Evolutionary conservation across 2,329 filamentous ascomycete genomes (phyloP).

Genomic region (Sporothrix humicola): DNA sequence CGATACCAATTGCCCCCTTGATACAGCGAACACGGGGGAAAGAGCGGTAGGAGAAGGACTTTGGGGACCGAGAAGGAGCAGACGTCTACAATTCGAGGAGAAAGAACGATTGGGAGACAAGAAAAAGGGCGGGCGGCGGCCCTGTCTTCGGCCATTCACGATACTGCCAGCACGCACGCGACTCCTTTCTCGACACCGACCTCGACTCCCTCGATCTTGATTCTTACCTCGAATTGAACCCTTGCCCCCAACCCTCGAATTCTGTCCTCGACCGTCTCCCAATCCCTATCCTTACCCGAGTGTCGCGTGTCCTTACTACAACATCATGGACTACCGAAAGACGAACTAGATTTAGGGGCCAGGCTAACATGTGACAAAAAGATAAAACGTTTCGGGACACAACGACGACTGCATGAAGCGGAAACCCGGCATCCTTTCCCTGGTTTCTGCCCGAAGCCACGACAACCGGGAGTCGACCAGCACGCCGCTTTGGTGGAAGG

Average conservation of each 20-base stretch:
- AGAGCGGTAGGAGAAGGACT: not conserved
- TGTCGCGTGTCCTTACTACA: not conserved
- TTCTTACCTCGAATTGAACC: not conserved
- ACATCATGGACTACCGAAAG: not conserved
- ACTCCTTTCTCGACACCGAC: not conserved
- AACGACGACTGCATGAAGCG: constrained; percentile 35
- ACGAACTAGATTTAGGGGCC: not conserved
- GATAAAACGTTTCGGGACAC: not conserved
- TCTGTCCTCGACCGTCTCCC: not conserved
- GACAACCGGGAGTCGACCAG: constrained; percentile 22
- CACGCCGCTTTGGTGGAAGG: constrained; percentile 35
- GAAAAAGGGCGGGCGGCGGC: not conserved
- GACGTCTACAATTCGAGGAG: not conserved
- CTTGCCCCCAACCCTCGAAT: not conserved
- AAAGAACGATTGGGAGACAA: constrained; percentile 15
- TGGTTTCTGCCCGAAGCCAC: constrained; percentile 27
- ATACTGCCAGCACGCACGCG: not conserved
- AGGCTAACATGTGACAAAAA: constrained; percentile 4
- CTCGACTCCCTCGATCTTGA: not conserved
- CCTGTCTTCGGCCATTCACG: not conserved
- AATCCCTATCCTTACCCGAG: not conserved
- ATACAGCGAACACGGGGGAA: not conserved
- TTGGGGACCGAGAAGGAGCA: not conserved
- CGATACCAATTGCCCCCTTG: not conserved
- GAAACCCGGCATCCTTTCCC: constrained; percentile 30